Conservation (phyloP, 768 basidiomycete genomes). For the Lactarius pseudohatsudake region DNA sequence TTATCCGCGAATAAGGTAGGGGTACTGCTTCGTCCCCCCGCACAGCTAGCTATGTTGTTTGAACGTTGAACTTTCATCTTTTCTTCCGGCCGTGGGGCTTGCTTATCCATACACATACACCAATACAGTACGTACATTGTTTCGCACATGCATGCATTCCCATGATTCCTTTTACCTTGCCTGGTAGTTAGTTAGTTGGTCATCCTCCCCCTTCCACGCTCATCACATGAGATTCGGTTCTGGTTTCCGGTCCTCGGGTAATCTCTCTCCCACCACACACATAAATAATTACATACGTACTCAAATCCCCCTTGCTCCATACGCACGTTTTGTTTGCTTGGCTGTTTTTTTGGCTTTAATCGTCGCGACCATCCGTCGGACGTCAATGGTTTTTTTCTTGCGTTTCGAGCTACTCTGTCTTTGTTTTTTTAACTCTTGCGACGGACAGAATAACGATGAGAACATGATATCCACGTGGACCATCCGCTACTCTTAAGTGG, state of each 20-base stretch:
- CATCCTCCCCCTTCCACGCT: slow-evolving; percentile 8
- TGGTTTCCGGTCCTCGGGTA: slow-evolving; percentile 8
- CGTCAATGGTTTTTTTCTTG: neutral
- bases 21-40: too few relatives aligned
- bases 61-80: neutral
- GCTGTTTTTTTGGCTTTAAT: slow-evolving; percentile 15
- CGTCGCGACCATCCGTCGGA: slow-evolving; percentile 7
- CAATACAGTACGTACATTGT: slow-evolving; percentile 22
- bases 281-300: slow-evolving; percentile 17
- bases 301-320: slow-evolving; percentile 8
- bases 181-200: neutral
- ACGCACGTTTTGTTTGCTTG: slow-evolving; percentile 4
- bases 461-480: slow-evolving; percentile 1
- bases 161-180: slow-evolving; percentile 3
- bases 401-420: neutral
- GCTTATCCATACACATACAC: slow-evolving; percentile 17
- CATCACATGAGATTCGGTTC: slow-evolving; percentile 11
- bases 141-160: slow-evolving; percentile 10
- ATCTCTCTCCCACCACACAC: neutral
- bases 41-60: neutral
- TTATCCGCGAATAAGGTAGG: neutral
- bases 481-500: too few relatives aligned
- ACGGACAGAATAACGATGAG: neutral
- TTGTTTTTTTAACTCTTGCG: neutral
- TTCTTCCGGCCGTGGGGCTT: neutral